Conservation (phyloP, 148 eudicot genomes). For the Rhododendron molle region DNA sequence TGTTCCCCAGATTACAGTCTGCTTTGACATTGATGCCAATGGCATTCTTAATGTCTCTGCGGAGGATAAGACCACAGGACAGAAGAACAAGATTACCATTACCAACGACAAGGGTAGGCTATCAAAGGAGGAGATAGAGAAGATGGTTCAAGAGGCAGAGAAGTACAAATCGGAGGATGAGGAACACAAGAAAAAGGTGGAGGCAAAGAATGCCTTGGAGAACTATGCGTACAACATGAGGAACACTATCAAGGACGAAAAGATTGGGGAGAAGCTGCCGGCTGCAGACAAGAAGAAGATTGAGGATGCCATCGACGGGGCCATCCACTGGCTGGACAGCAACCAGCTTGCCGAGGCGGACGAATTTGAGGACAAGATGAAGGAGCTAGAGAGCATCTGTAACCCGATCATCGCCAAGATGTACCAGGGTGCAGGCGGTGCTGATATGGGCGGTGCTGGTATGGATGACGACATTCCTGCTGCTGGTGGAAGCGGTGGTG, state of each 20-base stretch:
- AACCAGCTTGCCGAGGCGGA: constrained; percentile 35
- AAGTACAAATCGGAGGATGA: constrained; percentile 32
- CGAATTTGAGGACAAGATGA: constrained; percentile 28
- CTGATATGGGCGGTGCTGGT: constrained; percentile 6
- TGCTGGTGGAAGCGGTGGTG: constrained; percentile 9
- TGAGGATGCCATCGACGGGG: constrained; percentile 32
- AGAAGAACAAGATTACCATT: constrained; percentile 37
- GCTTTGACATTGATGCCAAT: constrained; percentile 39
- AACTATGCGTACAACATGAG: constrained; percentile 33
- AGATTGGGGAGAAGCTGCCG: constrained; percentile 16
- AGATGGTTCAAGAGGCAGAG: constrained; percentile 31
- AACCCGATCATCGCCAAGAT: constrained; percentile 30
- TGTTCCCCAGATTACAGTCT: constrained; percentile 36
- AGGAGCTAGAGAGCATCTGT: constrained; percentile 29
- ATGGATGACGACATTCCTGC: constrained; percentile 12
- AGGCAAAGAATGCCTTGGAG: constrained; percentile 26
- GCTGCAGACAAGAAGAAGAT: constrained; percentile 27
- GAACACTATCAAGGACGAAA: constrained; percentile 31
- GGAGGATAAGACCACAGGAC: constrained; percentile 38
- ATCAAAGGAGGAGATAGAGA: constrained; percentile 34
- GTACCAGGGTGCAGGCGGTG: constrained; percentile 26
- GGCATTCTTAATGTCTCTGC: constrained; percentile 43
- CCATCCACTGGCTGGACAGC: constrained; percentile 32
- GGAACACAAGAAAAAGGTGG: constrained; percentile 26
- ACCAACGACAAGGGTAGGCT: constrained; percentile 36